phyloP scores from a whole-genome alignment of 2,329 filamentous ascomycete species.

The Cladophialophora immunda region DNA sequence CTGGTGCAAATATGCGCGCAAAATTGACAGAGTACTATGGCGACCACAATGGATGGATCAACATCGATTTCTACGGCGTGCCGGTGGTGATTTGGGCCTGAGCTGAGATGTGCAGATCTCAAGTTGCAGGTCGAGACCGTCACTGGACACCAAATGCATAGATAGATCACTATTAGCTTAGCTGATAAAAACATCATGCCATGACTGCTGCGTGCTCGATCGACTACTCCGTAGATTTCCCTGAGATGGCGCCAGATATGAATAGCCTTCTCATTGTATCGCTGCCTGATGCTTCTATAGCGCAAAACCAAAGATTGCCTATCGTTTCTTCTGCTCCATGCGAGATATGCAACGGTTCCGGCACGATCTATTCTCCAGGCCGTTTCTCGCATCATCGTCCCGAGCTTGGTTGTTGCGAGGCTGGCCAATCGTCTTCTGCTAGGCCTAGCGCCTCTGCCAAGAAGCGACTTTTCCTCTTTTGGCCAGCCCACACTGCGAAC shows the following conservation, averaged over 20 bases:
- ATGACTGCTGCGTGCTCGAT: neutral
- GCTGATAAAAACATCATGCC: conserved; percentile 7
- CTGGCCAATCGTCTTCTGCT: neutral
- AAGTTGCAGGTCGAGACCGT: neutral
- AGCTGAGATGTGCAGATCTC: conserved; percentile 36
- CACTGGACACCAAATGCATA: conserved; percentile 10
- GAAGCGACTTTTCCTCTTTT: conserved; percentile 13
- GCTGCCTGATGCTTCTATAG: neutral
- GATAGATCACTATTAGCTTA: conserved; percentile 23
- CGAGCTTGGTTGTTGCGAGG: neutral
- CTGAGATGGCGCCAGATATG: neutral
- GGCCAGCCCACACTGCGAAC: conserved; percentile 12
- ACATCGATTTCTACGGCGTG: neutral
- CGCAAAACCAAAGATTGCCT: neutral
- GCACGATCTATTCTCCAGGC: neutral
- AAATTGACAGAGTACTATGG: conserved; percentile 18
- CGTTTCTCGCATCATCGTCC: too few species aligned
- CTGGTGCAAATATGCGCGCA: conserved; percentile 8
- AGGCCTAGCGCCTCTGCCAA: conserved; percentile 9
- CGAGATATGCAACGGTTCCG: neutral
- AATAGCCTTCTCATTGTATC: neutral
- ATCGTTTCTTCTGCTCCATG: neutral
- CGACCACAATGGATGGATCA: conserved; percentile 14
- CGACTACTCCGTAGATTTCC: neutral
- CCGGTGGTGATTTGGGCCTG: neutral